Base-by-base conservation (phyloP, 306 rosid species). In the Dicorynia guianensis region DNA sequence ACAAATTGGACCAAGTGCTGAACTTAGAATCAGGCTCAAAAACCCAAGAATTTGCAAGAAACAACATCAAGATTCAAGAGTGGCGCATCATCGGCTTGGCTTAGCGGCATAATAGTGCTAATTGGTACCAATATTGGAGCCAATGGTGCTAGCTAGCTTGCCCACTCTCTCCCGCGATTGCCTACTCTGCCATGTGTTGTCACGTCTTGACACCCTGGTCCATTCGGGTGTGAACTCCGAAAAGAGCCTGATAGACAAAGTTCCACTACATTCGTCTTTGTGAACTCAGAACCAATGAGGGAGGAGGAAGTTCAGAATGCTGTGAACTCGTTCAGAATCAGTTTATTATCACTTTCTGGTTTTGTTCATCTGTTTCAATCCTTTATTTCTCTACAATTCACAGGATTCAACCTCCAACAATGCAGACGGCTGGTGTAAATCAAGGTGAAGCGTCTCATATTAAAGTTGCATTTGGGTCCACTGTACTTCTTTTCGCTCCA, bases 241-340 rank as follows among this genome's bases (percentile, higher is more conserved):
- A 93, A 44, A 47, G 93, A 91, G 69, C 81, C 88, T 61, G 81
- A 76, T 5, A 87, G 81, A 54, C 89, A 67, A 61, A 80, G 8
- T 74, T 78, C 93, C 46, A 14, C 86, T 14, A 63, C 93, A 19
- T 92, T 97, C 1, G 93, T 86, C 76, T 95, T 95, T 78, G 96
- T 90, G 76, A 90, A 87, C 78, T 82, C 93, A 0, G 89, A 92
- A 80, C 96, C 99, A 44, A 69, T 92, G 80, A 83, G 99, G 67
- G 97, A 95, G 85, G 99, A 95, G 10, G 98, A 95, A 82, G 84
- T 95, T 54, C 93, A 95, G 85, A 95, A 95, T 87, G 99, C 99
- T 11, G 74, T 95, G 75, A 92, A 95, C 43, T 55, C 36, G 64
- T 42, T 36, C 34, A 46, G 5, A 48, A 46, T 74, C 53, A 7